phyloP scores from a whole-genome alignment of 805 yeast genomes.

The Myxozyma vanderwaltii region DNA sequence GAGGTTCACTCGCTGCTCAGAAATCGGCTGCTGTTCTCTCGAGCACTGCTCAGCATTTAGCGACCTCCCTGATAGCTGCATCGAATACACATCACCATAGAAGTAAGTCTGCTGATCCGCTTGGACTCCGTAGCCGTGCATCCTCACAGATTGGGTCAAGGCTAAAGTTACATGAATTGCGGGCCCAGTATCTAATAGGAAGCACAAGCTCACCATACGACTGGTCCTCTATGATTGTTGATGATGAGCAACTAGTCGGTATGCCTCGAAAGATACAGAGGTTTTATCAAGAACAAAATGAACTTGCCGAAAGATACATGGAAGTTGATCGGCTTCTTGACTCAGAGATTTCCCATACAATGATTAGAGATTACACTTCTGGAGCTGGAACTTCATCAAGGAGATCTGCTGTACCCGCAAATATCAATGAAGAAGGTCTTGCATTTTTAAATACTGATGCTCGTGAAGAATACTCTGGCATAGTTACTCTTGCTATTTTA shows the following conservation, averaged over 20 bases:
- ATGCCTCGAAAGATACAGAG: slow-evolving; percentile 42
- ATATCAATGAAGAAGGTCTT: slow-evolving; percentile 61
- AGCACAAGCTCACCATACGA: slow-evolving; percentile 44
- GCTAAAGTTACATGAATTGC: slow-evolving; percentile 46
- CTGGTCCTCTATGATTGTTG: slow-evolving; percentile 45
- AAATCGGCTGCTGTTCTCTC: slow-evolving; percentile 2
- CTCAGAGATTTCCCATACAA: slow-evolving; percentile 65
- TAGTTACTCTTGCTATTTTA: slow-evolving; percentile 61
- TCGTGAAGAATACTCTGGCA: slow-evolving; percentile 48
- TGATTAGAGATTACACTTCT: slow-evolving; percentile 59
- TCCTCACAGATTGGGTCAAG: slow-evolving; percentile 19
- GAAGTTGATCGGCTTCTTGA: slow-evolving; percentile 69
- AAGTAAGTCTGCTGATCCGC: slow-evolving; percentile 4
- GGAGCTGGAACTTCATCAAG: slow-evolving; percentile 19
- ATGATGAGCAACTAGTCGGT: slow-evolving; percentile 35
- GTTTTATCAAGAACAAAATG: slow-evolving; percentile 63
- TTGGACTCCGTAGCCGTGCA: not conserved
- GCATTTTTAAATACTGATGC: slow-evolving; percentile 51
- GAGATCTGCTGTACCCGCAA: slow-evolving; percentile 55
- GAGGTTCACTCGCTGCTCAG: slow-evolving; percentile 9
- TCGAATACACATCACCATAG: slow-evolving; percentile 22
- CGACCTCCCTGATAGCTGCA: slow-evolving; percentile 19
- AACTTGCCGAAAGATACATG: slow-evolving; percentile 55
- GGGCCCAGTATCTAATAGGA: slow-evolving; percentile 55
- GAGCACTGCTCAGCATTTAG: slow-evolving; percentile 7